Conservation (phyloP, 768 basidiomycete genomes). For the Auricularia heimuer region DNA sequence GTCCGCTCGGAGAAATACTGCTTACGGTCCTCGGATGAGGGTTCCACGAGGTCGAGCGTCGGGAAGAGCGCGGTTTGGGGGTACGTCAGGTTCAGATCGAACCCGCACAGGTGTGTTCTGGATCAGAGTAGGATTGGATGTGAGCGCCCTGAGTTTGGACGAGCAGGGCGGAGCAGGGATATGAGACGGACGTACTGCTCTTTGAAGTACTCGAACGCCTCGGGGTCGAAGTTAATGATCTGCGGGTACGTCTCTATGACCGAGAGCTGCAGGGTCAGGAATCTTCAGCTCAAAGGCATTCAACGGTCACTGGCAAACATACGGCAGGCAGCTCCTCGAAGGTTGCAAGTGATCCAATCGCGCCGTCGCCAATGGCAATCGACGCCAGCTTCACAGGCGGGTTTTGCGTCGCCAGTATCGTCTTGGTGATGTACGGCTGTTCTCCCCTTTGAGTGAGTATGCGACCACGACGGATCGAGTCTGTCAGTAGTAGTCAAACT, state of each 20-base stretch:
- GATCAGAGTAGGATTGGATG: background rate
- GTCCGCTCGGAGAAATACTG: background rate
- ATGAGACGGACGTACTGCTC: constrained; percentile 41
- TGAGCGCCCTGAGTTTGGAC: no score
- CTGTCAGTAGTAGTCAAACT: constrained; percentile 13
- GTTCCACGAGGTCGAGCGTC: constrained; percentile 10
- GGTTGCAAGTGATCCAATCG: constrained; percentile 40
- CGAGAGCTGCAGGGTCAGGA: constrained; percentile 29
- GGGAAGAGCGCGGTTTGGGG: constrained; percentile 51
- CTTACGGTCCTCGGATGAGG: constrained; percentile 10
- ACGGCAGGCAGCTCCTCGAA: constrained; percentile 50
- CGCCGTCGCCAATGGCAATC: constrained; percentile 62
- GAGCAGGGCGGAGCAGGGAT: background rate
- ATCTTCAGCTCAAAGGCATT: no score
- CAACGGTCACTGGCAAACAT: constrained; percentile 11
- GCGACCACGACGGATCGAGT: background rate
- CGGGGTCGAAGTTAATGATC: constrained; percentile 59
- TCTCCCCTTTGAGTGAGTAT: background rate
- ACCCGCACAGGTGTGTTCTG: constrained; percentile 53
- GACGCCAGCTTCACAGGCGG: constrained; percentile 61
- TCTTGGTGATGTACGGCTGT: constrained; percentile 67
- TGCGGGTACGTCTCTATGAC: constrained; percentile 67
- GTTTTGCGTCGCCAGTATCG: constrained; percentile 50
- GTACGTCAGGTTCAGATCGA: constrained; percentile 58
- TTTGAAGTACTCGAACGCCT: constrained; percentile 50